Base-by-base conservation (phyloP, 2,329 filamentous ascomycete genomes). In the Lasiodiplodia hormozganensis region DNA sequence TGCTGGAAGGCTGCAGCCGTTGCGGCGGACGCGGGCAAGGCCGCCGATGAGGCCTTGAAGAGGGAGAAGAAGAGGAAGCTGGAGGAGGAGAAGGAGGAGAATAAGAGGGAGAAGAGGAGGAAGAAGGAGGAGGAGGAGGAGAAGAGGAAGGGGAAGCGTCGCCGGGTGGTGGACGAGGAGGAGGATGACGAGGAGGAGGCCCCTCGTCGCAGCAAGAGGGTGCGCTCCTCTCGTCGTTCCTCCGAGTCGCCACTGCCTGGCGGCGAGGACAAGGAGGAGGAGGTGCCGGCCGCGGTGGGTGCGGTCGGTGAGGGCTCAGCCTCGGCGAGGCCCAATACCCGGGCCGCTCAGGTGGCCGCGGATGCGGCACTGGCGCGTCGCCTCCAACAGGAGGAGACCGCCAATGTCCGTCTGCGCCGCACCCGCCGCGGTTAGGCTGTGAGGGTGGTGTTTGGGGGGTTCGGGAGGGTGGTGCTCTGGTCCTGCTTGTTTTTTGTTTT, bases 361-460 rank as follows among this genome's bases (percentile, higher is more conserved):
- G 85, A 87, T 74, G 86, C 83, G 16, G 81, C 84, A 56, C 76
- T 91, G 53, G 89, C 89, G 40, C 79, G 83, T 53, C 79, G 79
- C 56, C 79, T 91, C 62, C 89, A 91, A 72, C 79, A 85, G 40
- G 82, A 88, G 71, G 84, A 86, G 71, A 85, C 86, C 65, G 76
- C 77, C 11, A 71, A 75, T 25, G 70, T 74, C 12, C 73, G 70
- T 16, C 69, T 69, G 8, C 60, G 60, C 60, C 60, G 60, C 11
- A 16, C 47, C 21, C 47, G 28, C 12, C 60, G 60, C 16, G 28
- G 58, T 36, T 62, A 47, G 38, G 57, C 23, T 18, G 28, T 36
- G 28, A n/a, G 21, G 16, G 53, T 12, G 25, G 28, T 31, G 40
- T 34, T 34, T 34, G 8, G 31, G 31, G 31, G 31, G 31, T 34